These are phyloP conservation scores for Fusarium palustre DNA, from an alignment of 2,329 filamentous ascomycete genomes.

Conservation along the genomic window DNA sequence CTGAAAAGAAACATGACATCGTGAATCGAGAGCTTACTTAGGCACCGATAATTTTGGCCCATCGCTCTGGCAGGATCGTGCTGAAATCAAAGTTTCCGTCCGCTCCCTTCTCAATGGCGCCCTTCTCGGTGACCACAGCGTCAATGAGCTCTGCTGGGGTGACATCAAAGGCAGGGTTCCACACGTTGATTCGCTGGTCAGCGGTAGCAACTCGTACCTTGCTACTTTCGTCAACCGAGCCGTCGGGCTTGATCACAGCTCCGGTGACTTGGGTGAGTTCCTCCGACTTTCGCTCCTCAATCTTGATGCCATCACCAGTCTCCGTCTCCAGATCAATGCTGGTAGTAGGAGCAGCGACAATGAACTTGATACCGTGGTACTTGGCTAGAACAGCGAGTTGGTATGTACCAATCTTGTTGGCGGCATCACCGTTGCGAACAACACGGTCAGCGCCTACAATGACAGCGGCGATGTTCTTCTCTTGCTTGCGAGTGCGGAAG, in stretches of 20 bases:
- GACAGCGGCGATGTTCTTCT: conserved; percentile 81
- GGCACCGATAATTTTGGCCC: conserved; percentile 53
- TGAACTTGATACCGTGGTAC: conserved; percentile 90
- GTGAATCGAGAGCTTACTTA: conserved; percentile 20
- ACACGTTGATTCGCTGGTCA: conserved; percentile 81
- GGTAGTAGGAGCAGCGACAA: conserved; percentile 94
- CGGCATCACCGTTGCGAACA: conserved; percentile 95
- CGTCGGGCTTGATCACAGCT: conserved; percentile 73
- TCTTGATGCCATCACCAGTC: conserved; percentile 83
- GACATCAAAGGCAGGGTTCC: conserved; percentile 98
- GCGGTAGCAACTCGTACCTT: conserved; percentile 84
- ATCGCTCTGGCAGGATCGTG: conserved; percentile 67
- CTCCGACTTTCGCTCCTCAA: conserved; percentile 84
- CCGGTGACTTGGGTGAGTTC: conserved; percentile 90
- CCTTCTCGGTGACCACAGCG: conserved; percentile 92
- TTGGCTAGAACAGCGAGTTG: conserved; percentile 89
- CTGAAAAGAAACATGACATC: conserved; percentile 24
- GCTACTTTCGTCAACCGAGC: conserved; percentile 70
- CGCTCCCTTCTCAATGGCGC: conserved; percentile 81
- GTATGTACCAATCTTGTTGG: conserved; percentile 99
- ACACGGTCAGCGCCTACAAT: conserved; percentile 96
- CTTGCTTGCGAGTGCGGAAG: conserved; percentile 71
- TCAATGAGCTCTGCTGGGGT: conserved; percentile 91
- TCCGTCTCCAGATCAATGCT: conserved; percentile 88
- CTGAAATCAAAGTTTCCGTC: conserved; percentile 77